Evolutionary conservation across 2,329 filamentous ascomycete genomes (phyloP).

Genomic region (Penicillium rolfsii): DNA sequence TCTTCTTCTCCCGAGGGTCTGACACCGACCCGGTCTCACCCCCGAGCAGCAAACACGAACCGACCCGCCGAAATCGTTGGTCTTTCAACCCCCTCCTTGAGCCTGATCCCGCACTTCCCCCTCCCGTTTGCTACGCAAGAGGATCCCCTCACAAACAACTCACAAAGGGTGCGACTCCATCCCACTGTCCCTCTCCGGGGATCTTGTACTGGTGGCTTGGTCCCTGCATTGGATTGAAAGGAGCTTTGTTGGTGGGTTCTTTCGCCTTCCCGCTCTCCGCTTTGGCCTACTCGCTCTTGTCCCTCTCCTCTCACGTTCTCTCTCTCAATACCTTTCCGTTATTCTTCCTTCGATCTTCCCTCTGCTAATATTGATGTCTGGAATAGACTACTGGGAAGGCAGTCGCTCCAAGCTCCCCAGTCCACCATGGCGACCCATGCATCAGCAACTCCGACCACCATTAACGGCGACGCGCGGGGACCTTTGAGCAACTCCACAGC

Average conservation of each 20-base stretch:
- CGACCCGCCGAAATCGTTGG: conserved; percentile 29
- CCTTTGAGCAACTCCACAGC: conserved; percentile 23
- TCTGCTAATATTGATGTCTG: conserved; percentile 7
- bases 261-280: conserved; percentile 30
- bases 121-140: conserved; percentile 18
- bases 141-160: conserved; percentile 6
- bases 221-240: conserved; percentile 26
- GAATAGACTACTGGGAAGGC: conserved; percentile 25
- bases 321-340: conserved; percentile 18
- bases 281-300: conserved; percentile 11
- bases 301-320: conserved; percentile 10
- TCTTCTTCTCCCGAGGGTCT: conserved; percentile 15
- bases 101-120: conserved; percentile 21
- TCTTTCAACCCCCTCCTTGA: conserved; percentile 30
- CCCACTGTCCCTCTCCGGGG: conserved; percentile 18
- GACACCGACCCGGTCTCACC: conserved; percentile 15
- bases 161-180: conserved; percentile 21
- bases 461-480: conserved; percentile 37
- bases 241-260: conserved; percentile 34
- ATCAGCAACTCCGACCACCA: conserved; percentile 34
- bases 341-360: conserved; percentile 1
- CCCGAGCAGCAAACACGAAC: conserved; percentile 23
- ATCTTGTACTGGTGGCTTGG: conserved; percentile 24
- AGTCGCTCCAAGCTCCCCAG: conserved; percentile 30
- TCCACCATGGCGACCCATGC: conserved; percentile 36